Evolutionary conservation across 1,284 basidiomycete species (phyloP).

Genomic region (Irpex rosettiformis): DNA sequence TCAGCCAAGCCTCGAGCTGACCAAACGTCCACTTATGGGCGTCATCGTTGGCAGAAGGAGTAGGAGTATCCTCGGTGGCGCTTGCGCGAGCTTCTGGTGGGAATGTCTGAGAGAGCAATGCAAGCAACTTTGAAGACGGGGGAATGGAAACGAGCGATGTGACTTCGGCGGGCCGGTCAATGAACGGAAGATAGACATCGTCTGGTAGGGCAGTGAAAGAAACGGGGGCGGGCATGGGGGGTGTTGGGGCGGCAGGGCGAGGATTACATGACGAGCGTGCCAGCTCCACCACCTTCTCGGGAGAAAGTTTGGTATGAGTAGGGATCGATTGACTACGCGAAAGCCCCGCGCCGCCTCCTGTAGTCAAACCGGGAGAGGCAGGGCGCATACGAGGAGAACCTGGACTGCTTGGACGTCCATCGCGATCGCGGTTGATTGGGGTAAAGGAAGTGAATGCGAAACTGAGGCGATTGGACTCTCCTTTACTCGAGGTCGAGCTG

Average conservation of each 20-base stretch:
- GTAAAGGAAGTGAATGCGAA: slow-evolving; percentile 65
- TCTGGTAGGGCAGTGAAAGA: slow-evolving; percentile 69
- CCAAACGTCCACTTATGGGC: slow-evolving; percentile 55
- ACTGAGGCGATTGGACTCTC: slow-evolving; percentile 43
- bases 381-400: slow-evolving; percentile 26
- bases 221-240: slow-evolving; percentile 33
- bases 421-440: slow-evolving; percentile 18
- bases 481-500: slow-evolving; percentile 27
- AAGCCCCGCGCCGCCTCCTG: slow-evolving; percentile 3
- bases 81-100: slow-evolving; percentile 29
- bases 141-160: slow-evolving; percentile 52
- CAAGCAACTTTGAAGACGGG: slow-evolving; percentile 64
- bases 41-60: slow-evolving; percentile 34
- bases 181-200: slow-evolving; percentile 71
- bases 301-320: slow-evolving; percentile 40
- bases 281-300: slow-evolving; percentile 67
- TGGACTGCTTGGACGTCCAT: slow-evolving; percentile 26
- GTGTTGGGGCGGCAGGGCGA: slow-evolving; percentile 21
- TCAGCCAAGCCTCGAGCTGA: slow-evolving; percentile 60
- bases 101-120: slow-evolving; percentile 68
- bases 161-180: slow-evolving; percentile 70
- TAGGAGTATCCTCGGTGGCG: slow-evolving; percentile 21
- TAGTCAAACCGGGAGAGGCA: slow-evolving; percentile 19
- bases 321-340: slow-evolving; percentile 16
- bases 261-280: slow-evolving; percentile 58